These are phyloP conservation scores for Podospora fimiseda DNA, from an alignment of 495 filamentous ascomycete genomes.

Conservation along the genomic window DNA sequence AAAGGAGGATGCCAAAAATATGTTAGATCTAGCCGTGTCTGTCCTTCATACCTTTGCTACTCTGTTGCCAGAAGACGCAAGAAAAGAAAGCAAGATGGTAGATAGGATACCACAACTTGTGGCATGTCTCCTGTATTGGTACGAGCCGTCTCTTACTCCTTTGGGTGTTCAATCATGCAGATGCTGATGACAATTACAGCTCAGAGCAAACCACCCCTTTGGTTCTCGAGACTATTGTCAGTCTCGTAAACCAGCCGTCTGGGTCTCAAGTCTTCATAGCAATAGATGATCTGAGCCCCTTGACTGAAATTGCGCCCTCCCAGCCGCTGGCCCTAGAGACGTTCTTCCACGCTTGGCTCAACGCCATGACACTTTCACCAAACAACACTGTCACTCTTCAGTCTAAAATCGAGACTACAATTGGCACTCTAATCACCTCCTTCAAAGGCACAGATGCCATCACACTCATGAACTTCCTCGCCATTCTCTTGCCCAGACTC, in stretches of 20 bases:
- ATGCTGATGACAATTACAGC: constrained; percentile 32
- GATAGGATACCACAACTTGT: constrained; percentile 46
- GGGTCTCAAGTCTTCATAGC: constrained; percentile 43
- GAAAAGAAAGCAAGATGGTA: constrained; percentile 37
- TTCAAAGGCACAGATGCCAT: constrained; percentile 48
- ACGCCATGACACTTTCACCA: constrained; percentile 19
- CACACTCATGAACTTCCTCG: constrained; percentile 43
- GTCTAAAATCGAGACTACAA: constrained; percentile 37
- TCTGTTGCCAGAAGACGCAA: constrained; percentile 41
- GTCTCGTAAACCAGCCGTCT: constrained; percentile 38
- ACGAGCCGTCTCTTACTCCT: constrained; percentile 1
- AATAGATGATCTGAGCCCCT: constrained; percentile 40
- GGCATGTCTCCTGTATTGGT: constrained; percentile 47
- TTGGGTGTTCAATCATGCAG: not conserved
- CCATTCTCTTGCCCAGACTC: constrained; percentile 36
- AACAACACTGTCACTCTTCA: constrained; percentile 23
- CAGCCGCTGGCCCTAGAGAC: constrained; percentile 45
- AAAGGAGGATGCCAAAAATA: constrained; percentile 35
- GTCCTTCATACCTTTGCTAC: constrained; percentile 53
- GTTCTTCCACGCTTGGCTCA: constrained; percentile 48
- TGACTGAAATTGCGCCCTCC: constrained; percentile 49
- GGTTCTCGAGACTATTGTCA: constrained; percentile 49
- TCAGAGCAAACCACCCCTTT: constrained; percentile 43
- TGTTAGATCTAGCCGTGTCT: constrained; percentile 55
- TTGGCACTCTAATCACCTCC: constrained; percentile 38